Conservation (phyloP, 2,329 filamentous ascomycete species). For the Scopulariopsis brevicaulis region DNA sequence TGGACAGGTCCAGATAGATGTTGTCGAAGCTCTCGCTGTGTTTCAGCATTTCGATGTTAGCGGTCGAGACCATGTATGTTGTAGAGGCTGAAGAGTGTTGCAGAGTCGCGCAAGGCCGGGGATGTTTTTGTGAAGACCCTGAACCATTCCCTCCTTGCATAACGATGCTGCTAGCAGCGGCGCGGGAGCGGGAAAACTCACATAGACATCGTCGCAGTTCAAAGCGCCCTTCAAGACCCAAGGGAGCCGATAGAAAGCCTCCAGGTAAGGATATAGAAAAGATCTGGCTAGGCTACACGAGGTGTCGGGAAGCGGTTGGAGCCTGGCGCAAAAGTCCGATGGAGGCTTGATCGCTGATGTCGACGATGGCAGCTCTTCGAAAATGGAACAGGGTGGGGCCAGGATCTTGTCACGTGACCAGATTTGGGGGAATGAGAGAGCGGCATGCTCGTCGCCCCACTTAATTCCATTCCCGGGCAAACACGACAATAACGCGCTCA, state of each 20-base stretch:
- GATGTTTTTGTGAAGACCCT: not conserved
- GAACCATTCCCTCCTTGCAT: too few species aligned
- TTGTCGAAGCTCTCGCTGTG: conserved; percentile 85
- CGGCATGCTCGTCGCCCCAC: too few species aligned
- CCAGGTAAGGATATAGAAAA: not conserved
- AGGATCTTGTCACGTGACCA: too few species aligned
- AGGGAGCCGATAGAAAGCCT: not conserved
- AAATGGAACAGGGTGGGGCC: too few species aligned
- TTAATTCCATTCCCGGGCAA: too few species aligned
- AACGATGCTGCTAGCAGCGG: too few species aligned
- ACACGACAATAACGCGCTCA: too few species aligned
- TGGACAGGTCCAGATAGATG: conserved; percentile 92
- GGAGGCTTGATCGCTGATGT: not conserved
- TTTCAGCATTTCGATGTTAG: not conserved
- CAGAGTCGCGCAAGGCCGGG: not conserved
- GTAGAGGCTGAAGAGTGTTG: not conserved
- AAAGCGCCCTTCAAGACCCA: not conserved
- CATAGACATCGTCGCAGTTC: not conserved
- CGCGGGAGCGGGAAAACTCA: not conserved
- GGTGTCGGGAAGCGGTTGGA: not conserved
- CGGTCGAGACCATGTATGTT: not conserved
- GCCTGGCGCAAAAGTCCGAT: not conserved
- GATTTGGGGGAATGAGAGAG: too few species aligned
- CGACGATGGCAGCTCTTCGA: not conserved
- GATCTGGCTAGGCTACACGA: not conserved